phyloP scores from a whole-genome alignment of 225 moss, liverwort and hornwort species.

The Sphagnum contortum region DNA sequence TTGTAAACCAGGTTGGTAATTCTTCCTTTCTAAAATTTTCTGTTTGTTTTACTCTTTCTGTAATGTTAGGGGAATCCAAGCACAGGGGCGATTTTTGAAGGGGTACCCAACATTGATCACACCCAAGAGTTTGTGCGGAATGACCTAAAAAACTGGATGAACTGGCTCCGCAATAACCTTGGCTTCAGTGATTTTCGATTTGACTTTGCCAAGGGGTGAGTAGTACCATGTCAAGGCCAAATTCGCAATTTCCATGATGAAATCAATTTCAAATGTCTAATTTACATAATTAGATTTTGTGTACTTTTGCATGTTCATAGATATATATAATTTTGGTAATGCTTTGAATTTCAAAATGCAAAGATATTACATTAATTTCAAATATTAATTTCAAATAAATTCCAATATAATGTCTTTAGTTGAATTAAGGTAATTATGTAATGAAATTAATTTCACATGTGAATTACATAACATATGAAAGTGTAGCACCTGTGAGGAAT shows the following conservation, averaged over 20 bases:
- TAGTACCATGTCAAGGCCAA: not conserved
- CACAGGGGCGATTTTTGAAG: constrained; percentile 85
- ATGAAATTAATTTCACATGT: too few relatives aligned
- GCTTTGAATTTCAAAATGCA: not conserved
- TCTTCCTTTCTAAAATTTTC: too few relatives aligned
- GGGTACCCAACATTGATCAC: constrained; percentile 83
- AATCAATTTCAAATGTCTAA: not conserved
- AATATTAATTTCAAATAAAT: too few relatives aligned
- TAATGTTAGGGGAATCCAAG: constrained; percentile 66
- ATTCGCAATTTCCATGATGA: not conserved
- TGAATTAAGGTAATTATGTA: too few relatives aligned
- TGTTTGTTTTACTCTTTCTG: too few relatives aligned
- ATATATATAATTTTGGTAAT: not conserved
- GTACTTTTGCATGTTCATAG: not conserved
- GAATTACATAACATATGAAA: too few relatives aligned
- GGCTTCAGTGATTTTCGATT: constrained; percentile 81
- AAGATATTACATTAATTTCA: too few relatives aligned
- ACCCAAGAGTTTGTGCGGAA: constrained; percentile 90
- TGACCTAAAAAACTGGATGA: constrained; percentile 82
- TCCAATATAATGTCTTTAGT: too few relatives aligned
- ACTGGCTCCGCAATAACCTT: constrained; percentile 74
- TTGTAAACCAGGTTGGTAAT: too few relatives aligned
- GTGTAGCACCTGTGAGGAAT: not conserved
- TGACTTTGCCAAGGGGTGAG: constrained; percentile 86
- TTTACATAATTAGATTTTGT: not conserved